Evolutionary conservation across 768 basidiomycete species (phyloP).

Genomic region (Hypsizygus marmoreus): DNA sequence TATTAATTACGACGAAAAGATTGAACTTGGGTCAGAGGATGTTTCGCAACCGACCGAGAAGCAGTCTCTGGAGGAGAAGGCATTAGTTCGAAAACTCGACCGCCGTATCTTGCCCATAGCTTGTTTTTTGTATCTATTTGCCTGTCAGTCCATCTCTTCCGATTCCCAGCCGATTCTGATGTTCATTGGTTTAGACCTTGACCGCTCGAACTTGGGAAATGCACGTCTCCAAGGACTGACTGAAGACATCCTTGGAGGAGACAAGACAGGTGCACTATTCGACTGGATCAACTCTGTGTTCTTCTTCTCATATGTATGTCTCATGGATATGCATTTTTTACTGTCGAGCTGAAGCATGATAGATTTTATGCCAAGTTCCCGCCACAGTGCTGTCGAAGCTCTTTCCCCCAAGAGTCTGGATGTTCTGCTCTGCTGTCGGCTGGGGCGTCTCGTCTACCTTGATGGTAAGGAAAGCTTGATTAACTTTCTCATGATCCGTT

Average conservation of each 20-base stretch:
- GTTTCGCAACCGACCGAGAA: constrained; percentile 15
- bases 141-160: constrained; percentile 50
- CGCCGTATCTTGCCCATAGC: constrained; percentile 67
- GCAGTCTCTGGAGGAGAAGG: constrained; percentile 18
- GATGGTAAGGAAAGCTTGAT: constrained; percentile 46
- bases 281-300: constrained; percentile 80
- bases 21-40: constrained; percentile 24
- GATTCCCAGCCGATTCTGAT: constrained; percentile 1
- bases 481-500: background rate
- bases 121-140: constrained; percentile 75
- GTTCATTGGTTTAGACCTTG: constrained; percentile 48
- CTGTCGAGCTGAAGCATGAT: no score
- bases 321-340: no score
- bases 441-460: constrained; percentile 80
- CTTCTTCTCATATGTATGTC: constrained; percentile 74
- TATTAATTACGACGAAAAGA: constrained; percentile 30
- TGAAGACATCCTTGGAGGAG: constrained; percentile 64
- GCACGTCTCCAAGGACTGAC: constrained; percentile 75
- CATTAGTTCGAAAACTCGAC: constrained; percentile 67
- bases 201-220: constrained; percentile 80
- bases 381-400: constrained; percentile 68
- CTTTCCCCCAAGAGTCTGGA: constrained; percentile 67
- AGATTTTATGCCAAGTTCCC: constrained; percentile 75
- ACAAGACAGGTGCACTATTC: constrained; percentile 67
- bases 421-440: constrained; percentile 63